Evolutionary conservation across 2,329 filamentous ascomycete genomes (phyloP), one percentile per base, ranked within the genome.

Genomic region (Aspergillus sp.): DNA sequence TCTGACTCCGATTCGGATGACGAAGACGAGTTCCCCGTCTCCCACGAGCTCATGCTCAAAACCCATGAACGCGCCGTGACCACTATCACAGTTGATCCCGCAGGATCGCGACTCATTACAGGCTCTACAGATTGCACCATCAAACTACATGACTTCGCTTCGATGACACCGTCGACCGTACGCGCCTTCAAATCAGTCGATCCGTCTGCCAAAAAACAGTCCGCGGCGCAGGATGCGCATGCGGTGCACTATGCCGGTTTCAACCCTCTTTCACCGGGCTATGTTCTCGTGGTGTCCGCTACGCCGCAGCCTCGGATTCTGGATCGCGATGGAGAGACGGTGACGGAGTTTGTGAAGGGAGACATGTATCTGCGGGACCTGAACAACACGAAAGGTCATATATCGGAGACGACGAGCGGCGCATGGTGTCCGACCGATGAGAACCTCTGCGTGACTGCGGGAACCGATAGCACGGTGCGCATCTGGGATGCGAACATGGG

Each of bases 351-450:
- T 60, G 88, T 91, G 61, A 99, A 99, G 74, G 94, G 94, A 43
- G 94, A 99, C 69, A 97, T 97, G 92, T 99, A 99, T 65, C 76
- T 99, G 60, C 84, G 93, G 50, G 94, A 99, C 70, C 95, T 97
- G 88, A 85, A 97, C 73, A 92, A 97, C 69, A 99, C 94, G 4
- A 97, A 97, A 70, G 94, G 94, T 1, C 94, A 99, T 72, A 86
- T 97, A 48, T 92, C 92, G 3, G 94, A 97, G 72, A 84, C 97
- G 38, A 91, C 91, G 3, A 88, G 87, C 19, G 93, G 90, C 19
- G 88, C 88, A 36, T 99, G 94, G 94, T 90, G 93, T 71, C 94
- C 94, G 0, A 86, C 86, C 2, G 87, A 97, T 68, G 86, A 82
- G 65, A 91, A 96, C 60, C 64, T 92, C 0, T 95, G 91, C 67